Evolutionary conservation across 352 stramenopile genomes (phyloP).

Genomic region (Pythium rishiriense): DNA sequence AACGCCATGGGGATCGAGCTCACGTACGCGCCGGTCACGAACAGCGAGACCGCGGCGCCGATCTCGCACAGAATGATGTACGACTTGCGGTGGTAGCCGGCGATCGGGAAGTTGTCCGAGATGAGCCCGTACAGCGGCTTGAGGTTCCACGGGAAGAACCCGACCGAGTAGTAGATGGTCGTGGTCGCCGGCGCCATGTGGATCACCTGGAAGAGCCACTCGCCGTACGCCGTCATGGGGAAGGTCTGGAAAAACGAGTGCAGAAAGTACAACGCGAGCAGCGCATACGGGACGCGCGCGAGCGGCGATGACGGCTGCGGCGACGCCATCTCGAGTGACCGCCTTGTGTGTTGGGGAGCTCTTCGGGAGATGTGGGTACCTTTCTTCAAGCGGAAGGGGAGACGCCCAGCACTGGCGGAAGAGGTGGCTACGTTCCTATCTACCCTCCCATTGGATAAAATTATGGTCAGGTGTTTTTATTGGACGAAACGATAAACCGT

Average conservation of each 20-base stretch:
- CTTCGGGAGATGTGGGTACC: background rate
- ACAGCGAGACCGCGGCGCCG: conserved; percentile 49
- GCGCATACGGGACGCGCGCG: conserved; percentile 40
- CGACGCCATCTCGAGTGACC: background rate
- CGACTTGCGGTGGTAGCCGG: conserved; percentile 76
- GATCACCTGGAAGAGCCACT: conserved; percentile 78
- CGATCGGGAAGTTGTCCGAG: conserved; percentile 73
- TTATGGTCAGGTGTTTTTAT: background rate
- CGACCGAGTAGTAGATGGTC: conserved; percentile 77
- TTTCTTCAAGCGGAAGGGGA: conserved; percentile 2
- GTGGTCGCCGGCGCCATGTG: conserved; percentile 78
- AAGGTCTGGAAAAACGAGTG: conserved; percentile 78
- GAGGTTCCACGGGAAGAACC: conserved; percentile 86
- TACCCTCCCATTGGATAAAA: conserved; percentile 37
- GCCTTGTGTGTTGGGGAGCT: background rate
- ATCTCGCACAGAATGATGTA: conserved; percentile 81
- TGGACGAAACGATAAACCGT: conserved; percentile 27
- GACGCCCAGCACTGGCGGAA: too few species aligned
- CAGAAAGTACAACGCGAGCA: conserved; percentile 80
- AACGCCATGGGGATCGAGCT: conserved; percentile 61
- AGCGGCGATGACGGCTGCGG: background rate
- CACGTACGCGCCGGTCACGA: conserved; percentile 57
- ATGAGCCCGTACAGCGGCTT: conserved; percentile 82
- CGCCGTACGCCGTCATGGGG: conserved; percentile 72
- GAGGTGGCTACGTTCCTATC: conserved; percentile 17